These are phyloP conservation scores for Colletotrichum scovillei DNA, from an alignment of 2,329 filamentous ascomycete genomes.

Conservation along the genomic window DNA sequence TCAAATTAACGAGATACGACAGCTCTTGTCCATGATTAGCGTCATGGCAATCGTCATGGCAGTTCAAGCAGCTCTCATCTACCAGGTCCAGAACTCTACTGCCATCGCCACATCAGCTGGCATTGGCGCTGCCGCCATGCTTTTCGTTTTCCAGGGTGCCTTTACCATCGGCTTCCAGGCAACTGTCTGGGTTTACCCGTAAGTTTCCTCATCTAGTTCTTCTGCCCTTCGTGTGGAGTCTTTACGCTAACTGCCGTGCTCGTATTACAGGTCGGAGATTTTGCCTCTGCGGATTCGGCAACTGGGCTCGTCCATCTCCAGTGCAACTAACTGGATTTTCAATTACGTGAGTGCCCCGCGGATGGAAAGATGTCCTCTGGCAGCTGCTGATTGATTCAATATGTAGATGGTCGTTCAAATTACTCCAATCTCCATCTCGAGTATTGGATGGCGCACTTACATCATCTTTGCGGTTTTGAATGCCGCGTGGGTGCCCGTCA, in stretches of 20 bases:
- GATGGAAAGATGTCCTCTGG: not conserved
- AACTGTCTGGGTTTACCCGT: conserved; percentile 48
- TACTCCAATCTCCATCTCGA: conserved; percentile 33
- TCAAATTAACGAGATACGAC: not conserved
- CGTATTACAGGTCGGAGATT: conserved; percentile 43
- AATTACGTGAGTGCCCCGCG: conserved; percentile 42
- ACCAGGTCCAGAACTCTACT: conserved; percentile 50
- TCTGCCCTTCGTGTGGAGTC: not conserved
- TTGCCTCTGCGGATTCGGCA: conserved; percentile 45
- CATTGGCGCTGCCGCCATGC: conserved; percentile 52
- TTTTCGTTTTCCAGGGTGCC: conserved; percentile 53
- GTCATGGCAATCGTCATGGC: conserved; percentile 55
- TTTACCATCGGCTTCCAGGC: conserved; percentile 53
- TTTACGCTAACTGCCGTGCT: not conserved
- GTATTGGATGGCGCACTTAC: conserved; percentile 39
- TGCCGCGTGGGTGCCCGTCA: conserved; percentile 42
- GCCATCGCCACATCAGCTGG: conserved; percentile 46
- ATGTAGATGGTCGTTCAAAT: conserved; percentile 35
- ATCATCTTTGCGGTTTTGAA: conserved; percentile 45
- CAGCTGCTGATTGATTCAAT: not conserved
- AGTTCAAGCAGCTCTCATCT: conserved; percentile 52
- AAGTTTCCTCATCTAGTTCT: conserved; percentile 6
- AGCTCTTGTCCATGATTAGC: conserved; percentile 52
- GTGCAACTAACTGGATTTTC: conserved; percentile 48
- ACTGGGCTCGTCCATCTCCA: conserved; percentile 46